Percentiles rank a stretch among this genome's conserved stretches.
phyloP scores from a whole-genome alignment of 495 filamentous ascomycete genomes.

The Monascus purpureus region DNA sequence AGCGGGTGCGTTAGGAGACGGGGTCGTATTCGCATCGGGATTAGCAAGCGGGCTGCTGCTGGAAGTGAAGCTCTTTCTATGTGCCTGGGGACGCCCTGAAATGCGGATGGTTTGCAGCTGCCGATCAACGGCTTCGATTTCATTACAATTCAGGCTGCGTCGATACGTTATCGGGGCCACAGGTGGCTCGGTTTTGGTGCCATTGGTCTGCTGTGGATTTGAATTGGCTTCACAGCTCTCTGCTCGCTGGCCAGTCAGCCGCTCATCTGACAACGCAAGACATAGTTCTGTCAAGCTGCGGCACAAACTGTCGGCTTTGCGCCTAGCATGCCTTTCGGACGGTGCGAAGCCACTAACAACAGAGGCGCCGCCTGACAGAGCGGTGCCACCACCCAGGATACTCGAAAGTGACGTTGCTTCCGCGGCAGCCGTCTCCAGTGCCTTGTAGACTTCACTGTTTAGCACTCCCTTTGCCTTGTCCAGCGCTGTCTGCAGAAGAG shows the following conservation, averaged over 20 bases:
- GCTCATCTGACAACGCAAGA: constrained; percentile 56
- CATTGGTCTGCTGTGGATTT: constrained; percentile 14
- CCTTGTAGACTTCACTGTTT: constrained; percentile 55
- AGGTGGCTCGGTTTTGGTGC: constrained; percentile 16
- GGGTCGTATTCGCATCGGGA: constrained; percentile 4
- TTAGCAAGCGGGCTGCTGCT: neutral
- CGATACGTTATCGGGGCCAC: constrained; percentile 17
- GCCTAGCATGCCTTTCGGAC: constrained; percentile 69
- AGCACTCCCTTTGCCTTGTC: constrained; percentile 57
- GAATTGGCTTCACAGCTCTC: constrained; percentile 13
- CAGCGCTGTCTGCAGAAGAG: constrained; percentile 67
- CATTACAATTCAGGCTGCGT: constrained; percentile 30
- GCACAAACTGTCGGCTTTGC: constrained; percentile 88
- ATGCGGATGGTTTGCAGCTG: constrained; percentile 45
- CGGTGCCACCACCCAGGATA: constrained; percentile 56
- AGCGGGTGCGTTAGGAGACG: constrained; percentile 6
- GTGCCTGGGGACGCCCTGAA: constrained; percentile 57
- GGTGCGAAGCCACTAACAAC: constrained; percentile 34
- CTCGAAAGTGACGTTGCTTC: constrained; percentile 67
- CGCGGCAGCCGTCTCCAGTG: constrained; percentile 67
- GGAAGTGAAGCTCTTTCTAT: constrained; percentile 43
- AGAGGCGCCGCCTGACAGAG: constrained; percentile 49
- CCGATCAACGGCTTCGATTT: constrained; percentile 17
- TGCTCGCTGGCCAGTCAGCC: constrained; percentile 16
- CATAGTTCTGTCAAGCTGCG: constrained; percentile 86